Evolutionary conservation across 768 basidiomycete genomes (phyloP), one percentile per base, ranked within the genome.

Genomic region (Calocybe gangraenosa): DNA sequence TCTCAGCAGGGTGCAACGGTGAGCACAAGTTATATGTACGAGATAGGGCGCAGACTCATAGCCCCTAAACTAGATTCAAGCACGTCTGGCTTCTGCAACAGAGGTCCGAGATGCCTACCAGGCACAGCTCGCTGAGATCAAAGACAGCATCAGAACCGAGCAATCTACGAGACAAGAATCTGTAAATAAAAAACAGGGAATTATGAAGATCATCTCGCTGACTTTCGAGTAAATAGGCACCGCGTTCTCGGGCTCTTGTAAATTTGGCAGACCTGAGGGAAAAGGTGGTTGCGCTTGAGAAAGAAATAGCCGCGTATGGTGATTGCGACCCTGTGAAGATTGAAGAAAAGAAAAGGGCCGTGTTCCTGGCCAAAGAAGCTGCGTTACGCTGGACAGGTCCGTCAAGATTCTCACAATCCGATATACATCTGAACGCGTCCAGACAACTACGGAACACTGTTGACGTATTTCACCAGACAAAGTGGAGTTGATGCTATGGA

Each of bases 321-420:
- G 82, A 86, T 14, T 92, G 87, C 44, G 90, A 96, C 64, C 92
- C 92, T 0, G 75, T 70, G 36, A 86, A 82, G 62, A 73, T 92
- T 17, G 86, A 92, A 57, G 81, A 85, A 59, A 86, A 82, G 60
- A 80, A 75, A 40, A 68, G 86, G 37, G 90, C 84, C 0, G 73
- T 81, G 8, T 73, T 77, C 40, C 70, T 93, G 11, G 90, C 87
- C 2, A 88, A 85, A 50, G 91, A 95, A 58, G 92, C 90, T 10
- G 79, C 85, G 10, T 60, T 84, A 18, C 81, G 90, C 11, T 93
- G 92, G 88, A 97, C 93, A 28, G 93, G 93, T 94, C 52, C 46
- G 81, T 64, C 19, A 35, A 40, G 45, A 10, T 5, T n/a, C n/a
- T n/a, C 25, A 6, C 25, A 28, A 28, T 28, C 6, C 6, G 6